Evolutionary conservation across 2,329 filamentous ascomycete species (phyloP).

Genomic region (Hymenoscyphus fraxineus): DNA sequence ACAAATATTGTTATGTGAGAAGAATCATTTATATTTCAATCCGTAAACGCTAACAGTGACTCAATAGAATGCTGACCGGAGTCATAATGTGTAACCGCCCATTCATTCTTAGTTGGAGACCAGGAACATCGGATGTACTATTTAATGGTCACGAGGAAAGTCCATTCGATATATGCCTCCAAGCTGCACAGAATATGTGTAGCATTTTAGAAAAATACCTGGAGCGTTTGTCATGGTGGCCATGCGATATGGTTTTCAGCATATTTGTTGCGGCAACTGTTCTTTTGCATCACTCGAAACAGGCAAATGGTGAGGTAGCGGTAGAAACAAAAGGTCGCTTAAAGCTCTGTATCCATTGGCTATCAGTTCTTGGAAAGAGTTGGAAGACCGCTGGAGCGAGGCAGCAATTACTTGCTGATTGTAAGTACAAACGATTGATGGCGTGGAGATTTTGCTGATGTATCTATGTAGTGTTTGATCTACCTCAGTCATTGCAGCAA

Average conservation of each 20-base stretch:
- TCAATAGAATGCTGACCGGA: slow-evolving; percentile 15
- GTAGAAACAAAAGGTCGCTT: slow-evolving; percentile 24
- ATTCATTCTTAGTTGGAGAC: slow-evolving; percentile 20
- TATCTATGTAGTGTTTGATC: slow-evolving; percentile 20
- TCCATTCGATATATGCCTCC: slow-evolving; percentile 27
- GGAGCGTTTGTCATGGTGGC: slow-evolving; percentile 27
- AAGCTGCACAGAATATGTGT: slow-evolving; percentile 32
- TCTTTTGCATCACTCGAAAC: slow-evolving; percentile 27
- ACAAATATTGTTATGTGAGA: slow-evolving; percentile 27
- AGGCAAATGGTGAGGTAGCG: slow-evolving; percentile 12
- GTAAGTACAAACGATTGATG: slow-evolving; percentile 19
- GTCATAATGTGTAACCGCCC: slow-evolving; percentile 32
- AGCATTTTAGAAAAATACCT: slow-evolving; percentile 30
- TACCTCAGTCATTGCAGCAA: slow-evolving; percentile 21
- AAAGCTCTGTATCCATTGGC: slow-evolving; percentile 32
- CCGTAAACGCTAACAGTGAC: not conserved
- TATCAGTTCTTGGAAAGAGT: slow-evolving; percentile 30
- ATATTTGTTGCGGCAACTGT: slow-evolving; percentile 33
- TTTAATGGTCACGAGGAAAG: slow-evolving; percentile 7
- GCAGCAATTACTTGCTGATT: slow-evolving; percentile 29
- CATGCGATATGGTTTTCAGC: slow-evolving; percentile 33
- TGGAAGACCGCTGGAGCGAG: slow-evolving; percentile 34
- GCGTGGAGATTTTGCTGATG: not conserved
- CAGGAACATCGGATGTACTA: not conserved
- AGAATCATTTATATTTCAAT: not conserved